Conservation (phyloP, 1,284 basidiomycete species). For the Malassezia dermatis region DNA sequence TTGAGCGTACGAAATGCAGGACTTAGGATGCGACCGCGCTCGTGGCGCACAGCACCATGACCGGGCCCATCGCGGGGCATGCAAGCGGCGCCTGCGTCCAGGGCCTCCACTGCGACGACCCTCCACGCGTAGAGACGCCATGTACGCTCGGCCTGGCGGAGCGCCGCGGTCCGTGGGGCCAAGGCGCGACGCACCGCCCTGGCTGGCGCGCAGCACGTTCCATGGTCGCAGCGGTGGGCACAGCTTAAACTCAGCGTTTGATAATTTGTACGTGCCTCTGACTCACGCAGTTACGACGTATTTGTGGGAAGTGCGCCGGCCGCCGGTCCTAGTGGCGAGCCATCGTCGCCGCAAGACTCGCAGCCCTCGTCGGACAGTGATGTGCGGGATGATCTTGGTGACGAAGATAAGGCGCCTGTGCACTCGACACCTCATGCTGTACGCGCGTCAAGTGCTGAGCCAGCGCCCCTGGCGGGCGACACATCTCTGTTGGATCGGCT, state of each 20-base stretch:
- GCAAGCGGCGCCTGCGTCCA: not conserved
- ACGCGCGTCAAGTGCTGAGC: not conserved
- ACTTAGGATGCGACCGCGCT: not conserved
- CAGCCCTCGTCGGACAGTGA: not conserved
- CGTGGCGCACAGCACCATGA: not conserved
- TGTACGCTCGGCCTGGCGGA: not conserved
- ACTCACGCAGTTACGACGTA: conserved; percentile 8
- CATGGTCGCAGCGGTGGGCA: not conserved
- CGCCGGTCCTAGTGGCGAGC: not conserved
- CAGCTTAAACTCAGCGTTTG: conserved; percentile 2
- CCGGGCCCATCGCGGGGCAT: not conserved
- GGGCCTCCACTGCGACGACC: not conserved
- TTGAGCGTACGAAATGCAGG: conserved; percentile 3
- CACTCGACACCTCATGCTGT: conserved; percentile 4
- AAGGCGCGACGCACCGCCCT: not conserved
- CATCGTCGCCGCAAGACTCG: not conserved
- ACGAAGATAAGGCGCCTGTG: not conserved
- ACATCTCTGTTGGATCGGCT: conserved; percentile 3
- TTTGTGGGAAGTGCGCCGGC: conserved; percentile 3
- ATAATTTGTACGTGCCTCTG: conserved; percentile 11
- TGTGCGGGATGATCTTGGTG: not conserved
- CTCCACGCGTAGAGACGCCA: not conserved
- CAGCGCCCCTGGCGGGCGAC: not conserved
- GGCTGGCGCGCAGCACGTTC: not conserved
- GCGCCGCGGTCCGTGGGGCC: not conserved